A percentile compares a stretch with the other conserved stretches of the same genome.
phyloP scores from a whole-genome alignment of 371 early-diverging fungal genomes.

The Mortierella sp. region DNA sequence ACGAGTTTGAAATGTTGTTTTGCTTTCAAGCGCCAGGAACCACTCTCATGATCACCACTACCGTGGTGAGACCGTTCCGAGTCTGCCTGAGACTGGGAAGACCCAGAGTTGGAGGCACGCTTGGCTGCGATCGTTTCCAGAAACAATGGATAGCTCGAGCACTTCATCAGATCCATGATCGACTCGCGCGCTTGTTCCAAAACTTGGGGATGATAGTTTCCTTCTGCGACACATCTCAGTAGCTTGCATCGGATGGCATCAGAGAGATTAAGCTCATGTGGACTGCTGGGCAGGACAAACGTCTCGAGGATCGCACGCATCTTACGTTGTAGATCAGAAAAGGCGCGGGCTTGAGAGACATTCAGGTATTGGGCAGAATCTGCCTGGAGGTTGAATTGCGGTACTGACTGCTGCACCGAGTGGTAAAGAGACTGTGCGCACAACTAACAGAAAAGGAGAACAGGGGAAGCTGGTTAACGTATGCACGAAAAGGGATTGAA shows the following conservation, averaged over 20 bases:
- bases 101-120: constrained; percentile 34
- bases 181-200: constrained; percentile 50
- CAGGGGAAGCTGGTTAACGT: constrained; percentile 2
- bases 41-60: constrained; percentile 17
- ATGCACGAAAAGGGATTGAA: too few species aligned
- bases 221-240: constrained; percentile 41
- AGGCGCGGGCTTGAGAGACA: constrained; percentile 39
- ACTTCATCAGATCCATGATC: constrained; percentile 56
- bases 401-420: constrained; percentile 41
- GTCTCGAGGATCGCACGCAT: constrained; percentile 54
- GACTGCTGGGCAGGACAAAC: constrained; percentile 53
- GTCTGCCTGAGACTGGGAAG: constrained; percentile 35
- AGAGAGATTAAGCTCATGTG: constrained; percentile 54
- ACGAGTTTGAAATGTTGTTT: constrained; percentile 51
- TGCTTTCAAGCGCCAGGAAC: constrained; percentile 48
- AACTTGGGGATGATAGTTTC: constrained; percentile 48
- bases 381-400: constrained; percentile 29
- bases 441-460: constrained; percentile 19
- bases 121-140: constrained; percentile 35
- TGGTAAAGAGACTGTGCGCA: constrained; percentile 48
- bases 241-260: constrained; percentile 46
- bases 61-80: constrained; percentile 21
- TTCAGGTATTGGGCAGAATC: constrained; percentile 32
- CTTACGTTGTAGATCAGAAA: constrained; percentile 47
- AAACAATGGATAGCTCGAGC: constrained; percentile 53